Evolutionary conservation across 176 grass and related monocot genomes (phyloP).

Genomic region (Chloris gayana): DNA sequence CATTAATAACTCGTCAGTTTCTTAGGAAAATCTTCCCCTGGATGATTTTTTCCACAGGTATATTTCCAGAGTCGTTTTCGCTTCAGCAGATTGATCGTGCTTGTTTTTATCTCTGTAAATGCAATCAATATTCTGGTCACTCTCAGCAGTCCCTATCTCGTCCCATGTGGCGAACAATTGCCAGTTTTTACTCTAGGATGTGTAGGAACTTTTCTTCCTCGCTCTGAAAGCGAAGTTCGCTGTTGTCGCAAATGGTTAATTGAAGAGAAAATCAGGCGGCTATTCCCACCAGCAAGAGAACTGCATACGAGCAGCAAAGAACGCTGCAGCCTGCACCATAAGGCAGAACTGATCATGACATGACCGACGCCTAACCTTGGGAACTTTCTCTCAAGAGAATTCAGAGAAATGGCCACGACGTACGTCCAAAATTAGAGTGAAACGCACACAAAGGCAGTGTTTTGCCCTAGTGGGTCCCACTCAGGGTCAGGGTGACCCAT

Average conservation of each 20-base stretch:
- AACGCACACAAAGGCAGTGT: conserved; percentile 50
- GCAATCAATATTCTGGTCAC: conserved; percentile 9
- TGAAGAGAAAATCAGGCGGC: conserved; percentile 14
- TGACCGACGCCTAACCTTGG: not conserved
- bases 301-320: not conserved
- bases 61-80: not conserved
- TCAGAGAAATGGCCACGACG: not conserved
- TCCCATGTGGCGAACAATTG: conserved; percentile 9
- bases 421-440: conserved; percentile 28
- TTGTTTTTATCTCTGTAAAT: not conserved
- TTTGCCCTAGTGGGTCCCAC: conserved; percentile 1
- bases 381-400: conserved; percentile 1
- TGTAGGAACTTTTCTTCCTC: not conserved
- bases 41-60: not conserved
- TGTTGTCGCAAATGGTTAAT: conserved; percentile 4
- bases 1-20: not conserved
- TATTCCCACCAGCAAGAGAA: not conserved
- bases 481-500: conserved; percentile 14
- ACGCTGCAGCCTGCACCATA: not conserved
- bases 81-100: not conserved
- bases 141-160: conserved; percentile 16
- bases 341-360: not conserved
- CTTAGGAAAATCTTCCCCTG: not conserved
- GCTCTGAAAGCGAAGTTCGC: conserved; percentile 23
- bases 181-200: conserved; percentile 17